Conservation (phyloP, 2,329 filamentous ascomycete genomes). For the Sclerotiophoma versabilis region DNA sequence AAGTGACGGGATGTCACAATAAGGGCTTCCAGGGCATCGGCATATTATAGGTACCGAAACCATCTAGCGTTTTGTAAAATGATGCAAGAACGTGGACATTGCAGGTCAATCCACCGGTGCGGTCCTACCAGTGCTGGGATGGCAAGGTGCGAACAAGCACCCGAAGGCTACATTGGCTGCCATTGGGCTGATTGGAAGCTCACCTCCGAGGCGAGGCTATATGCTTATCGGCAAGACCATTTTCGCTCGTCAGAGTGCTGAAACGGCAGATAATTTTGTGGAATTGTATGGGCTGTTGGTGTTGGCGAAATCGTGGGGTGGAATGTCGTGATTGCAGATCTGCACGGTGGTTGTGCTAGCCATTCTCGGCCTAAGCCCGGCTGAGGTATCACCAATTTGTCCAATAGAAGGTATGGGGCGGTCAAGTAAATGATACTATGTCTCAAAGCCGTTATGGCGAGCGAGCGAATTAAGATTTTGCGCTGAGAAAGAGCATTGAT, state of each 20-base stretch:
- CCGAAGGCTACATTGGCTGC: constrained; percentile 4
- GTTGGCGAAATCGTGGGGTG: constrained; percentile 41
- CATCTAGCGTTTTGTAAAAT: constrained; percentile 21
- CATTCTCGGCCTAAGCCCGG: background rate
- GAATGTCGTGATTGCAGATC: constrained; percentile 47
- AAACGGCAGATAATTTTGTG: constrained; percentile 7
- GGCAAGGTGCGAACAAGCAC: constrained; percentile 9
- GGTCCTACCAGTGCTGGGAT: constrained; percentile 14
- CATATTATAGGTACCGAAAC: constrained; percentile 15
- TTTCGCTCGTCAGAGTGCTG: constrained; percentile 5
- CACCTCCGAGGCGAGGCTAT: constrained; percentile 16
- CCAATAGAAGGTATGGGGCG: background rate
- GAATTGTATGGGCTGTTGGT: constrained; percentile 7
- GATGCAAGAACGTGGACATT: constrained; percentile 42
- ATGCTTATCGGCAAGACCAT: constrained; percentile 14
- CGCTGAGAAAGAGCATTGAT: background rate
- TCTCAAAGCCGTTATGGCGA: background rate
- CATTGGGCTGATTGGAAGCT: constrained; percentile 29
- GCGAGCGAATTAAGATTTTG: background rate
- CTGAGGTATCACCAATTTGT: background rate
- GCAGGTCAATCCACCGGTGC: constrained; percentile 13
- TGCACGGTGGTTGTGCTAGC: constrained; percentile 16
- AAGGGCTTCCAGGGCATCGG: background rate
- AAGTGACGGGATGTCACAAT: background rate
- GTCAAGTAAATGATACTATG: background rate